Conservation (phyloP, 495 filamentous ascomycete genomes). For the Tuber microsphaerosporum region DNA sequence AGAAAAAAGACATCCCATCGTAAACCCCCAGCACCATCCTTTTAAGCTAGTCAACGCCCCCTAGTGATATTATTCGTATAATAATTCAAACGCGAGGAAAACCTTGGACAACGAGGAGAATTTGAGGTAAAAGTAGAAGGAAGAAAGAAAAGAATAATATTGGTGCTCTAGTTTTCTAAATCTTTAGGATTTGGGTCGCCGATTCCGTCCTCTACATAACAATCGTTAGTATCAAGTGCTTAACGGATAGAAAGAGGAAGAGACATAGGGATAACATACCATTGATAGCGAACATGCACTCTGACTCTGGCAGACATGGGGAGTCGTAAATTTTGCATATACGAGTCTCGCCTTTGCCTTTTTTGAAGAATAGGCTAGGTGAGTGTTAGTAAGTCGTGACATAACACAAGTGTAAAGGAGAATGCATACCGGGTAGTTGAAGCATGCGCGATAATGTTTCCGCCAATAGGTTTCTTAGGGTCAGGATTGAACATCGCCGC, state of each 20-base stretch:
- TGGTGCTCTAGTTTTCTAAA: conserved; percentile 58
- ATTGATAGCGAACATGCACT: conserved; percentile 92
- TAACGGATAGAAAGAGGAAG: neutral
- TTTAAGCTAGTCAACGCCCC: neutral
- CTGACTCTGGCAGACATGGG: conserved; percentile 90
- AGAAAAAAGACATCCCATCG: neutral
- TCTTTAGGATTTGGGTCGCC: conserved; percentile 94
- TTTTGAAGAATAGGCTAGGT: conserved; percentile 71
- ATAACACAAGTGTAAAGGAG: neutral
- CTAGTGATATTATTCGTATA: neutral
- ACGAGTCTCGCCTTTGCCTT: conserved; percentile 88
- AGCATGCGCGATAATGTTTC: conserved; percentile 96
- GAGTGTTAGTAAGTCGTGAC: neutral
- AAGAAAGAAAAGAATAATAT: neutral
- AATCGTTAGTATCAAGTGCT: conserved; percentile 1
- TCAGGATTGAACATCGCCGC: conserved; percentile 98
- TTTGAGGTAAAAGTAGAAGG: conserved; percentile 5
- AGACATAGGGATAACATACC: conserved; percentile 21
- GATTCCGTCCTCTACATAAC: conserved; percentile 70
- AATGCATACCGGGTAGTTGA: conserved; percentile 61
- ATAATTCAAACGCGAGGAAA: neutral
- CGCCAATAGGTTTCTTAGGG: conserved; percentile 97
- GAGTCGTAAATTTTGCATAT: conserved; percentile 99
- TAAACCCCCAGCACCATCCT: neutral
- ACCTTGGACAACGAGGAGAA: neutral